Percentiles rank a stretch among this genome's conserved stretches.
These are phyloP conservation scores for Skeletonema marinoi DNA, from an alignment of 108 stramenopile genomes.

Conservation along the genomic window DNA sequence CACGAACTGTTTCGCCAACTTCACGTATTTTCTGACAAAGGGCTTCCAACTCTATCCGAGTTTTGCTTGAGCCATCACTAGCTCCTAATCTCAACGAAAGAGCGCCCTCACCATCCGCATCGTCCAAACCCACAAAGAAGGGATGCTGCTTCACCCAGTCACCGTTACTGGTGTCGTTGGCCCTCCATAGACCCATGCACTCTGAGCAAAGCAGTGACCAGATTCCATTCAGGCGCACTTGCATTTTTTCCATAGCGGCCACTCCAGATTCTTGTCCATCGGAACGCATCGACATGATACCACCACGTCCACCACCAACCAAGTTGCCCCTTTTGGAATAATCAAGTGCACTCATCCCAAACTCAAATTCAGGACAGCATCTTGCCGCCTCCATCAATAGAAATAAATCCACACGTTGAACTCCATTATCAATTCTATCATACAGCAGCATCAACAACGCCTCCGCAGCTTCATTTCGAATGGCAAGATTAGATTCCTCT, in stretches of 20 bases:
- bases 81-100: slow-evolving; percentile 24
- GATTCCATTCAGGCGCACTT: slow-evolving; percentile 32
- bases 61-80: slow-evolving; percentile 15
- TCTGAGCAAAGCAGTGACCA: slow-evolving; percentile 61
- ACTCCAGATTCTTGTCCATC: neutral
- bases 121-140: slow-evolving; percentile 37
- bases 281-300: too few relatives aligned
- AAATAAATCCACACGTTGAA: slow-evolving; percentile 45
- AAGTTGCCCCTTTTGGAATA: neutral
- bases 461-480: slow-evolving; percentile 60
- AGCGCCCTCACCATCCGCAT: neutral
- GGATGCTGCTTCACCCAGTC: slow-evolving; percentile 57
- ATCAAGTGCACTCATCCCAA: slow-evolving; percentile 18
- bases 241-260: slow-evolving; percentile 3
- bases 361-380: slow-evolving; percentile 19
- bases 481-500: neutral
- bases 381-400: slow-evolving; percentile 24
- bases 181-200: slow-evolving; percentile 69
- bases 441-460: slow-evolving; percentile 60
- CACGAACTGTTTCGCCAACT: slow-evolving; percentile 21
- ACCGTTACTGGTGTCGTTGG: neutral
- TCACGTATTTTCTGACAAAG: slow-evolving; percentile 14
- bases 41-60: slow-evolving; percentile 16
- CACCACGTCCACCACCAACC: too few relatives aligned
- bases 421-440: slow-evolving; percentile 57